Percentiles rank a stretch among this genome's conserved stretches.
phyloP scores from a whole-genome alignment of 2,329 filamentous ascomycete species.

The Penicillium sp. region DNA sequence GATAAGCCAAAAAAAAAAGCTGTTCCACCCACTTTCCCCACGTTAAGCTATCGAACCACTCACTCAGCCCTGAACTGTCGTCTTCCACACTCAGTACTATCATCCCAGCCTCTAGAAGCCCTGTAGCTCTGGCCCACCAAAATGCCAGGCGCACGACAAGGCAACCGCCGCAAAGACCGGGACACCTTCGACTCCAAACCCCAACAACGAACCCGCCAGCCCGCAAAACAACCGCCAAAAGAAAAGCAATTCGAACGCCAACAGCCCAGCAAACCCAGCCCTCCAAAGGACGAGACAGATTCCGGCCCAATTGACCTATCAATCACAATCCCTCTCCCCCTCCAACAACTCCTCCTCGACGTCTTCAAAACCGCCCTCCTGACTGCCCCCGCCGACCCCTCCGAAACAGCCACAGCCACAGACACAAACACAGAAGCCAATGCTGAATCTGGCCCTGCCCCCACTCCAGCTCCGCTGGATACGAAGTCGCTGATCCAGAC shows the following conservation, averaged over 20 bases:
- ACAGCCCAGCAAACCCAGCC: constrained; percentile 5
- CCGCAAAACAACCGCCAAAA: constrained; percentile 8
- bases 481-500: constrained; percentile 67
- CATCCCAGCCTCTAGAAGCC: background rate
- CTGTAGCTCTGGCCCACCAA: background rate
- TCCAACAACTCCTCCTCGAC: constrained; percentile 72
- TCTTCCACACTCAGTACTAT: background rate
- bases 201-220: constrained; percentile 12
- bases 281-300: background rate
- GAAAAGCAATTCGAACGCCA: constrained; percentile 8
- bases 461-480: constrained; percentile 20
- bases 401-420: background rate
- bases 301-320: constrained; percentile 26
- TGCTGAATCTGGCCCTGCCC: constrained; percentile 1
- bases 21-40: constrained; percentile 4
- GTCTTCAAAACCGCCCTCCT: constrained; percentile 70
- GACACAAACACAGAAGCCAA: background rate
- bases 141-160: constrained; percentile 15
- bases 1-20: constrained; percentile 21
- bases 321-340: constrained; percentile 48
- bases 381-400: constrained; percentile 18
- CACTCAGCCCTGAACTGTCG: background rate
- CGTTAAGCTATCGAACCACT: background rate
- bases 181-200: constrained; percentile 11
- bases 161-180: constrained; percentile 14